Conservation (phyloP, 257 asterid species). For the Knoxia roxburghii region DNA sequence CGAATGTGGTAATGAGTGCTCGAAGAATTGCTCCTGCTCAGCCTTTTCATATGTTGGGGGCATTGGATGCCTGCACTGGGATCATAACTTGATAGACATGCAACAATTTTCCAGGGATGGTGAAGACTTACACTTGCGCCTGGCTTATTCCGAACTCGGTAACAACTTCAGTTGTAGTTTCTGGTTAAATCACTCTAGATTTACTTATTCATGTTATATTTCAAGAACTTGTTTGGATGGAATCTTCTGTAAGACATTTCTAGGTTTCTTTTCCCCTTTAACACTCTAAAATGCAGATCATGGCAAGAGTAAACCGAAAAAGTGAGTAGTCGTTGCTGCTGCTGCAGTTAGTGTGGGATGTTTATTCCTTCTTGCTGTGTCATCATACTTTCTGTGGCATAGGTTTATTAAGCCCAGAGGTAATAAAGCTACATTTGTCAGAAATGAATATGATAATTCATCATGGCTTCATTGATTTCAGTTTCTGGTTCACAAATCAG, state of each 20-base stretch:
- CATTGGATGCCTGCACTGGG: conserved; percentile 29
- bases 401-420: conserved; percentile 37
- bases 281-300: conserved; percentile 24
- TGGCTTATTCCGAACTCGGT: conserved; percentile 45
- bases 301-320: conserved; percentile 10
- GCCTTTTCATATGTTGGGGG: conserved; percentile 17
- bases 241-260: no score
- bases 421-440: conserved; percentile 15
- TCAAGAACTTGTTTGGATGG: neutral
- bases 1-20: conserved; percentile 36
- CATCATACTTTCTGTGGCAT: conserved; percentile 31
- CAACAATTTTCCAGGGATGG: conserved; percentile 33
- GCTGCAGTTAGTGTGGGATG: conserved; percentile 23
- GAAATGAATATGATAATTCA: neutral
- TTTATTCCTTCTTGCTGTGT: conserved; percentile 10
- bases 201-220: neutral
- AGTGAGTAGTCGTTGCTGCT: conserved; percentile 23
- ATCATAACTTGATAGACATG: conserved; percentile 26
- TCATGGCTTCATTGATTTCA: neutral
- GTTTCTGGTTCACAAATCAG: neutral
- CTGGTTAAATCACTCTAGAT: neutral
- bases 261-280: no score
- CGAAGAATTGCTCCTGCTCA: conserved; percentile 18
- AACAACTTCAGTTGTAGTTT: neutral
- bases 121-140: conserved; percentile 37